Base-by-base conservation (phyloP, 306 rosid genomes). In the Acacia confusa region DNA sequence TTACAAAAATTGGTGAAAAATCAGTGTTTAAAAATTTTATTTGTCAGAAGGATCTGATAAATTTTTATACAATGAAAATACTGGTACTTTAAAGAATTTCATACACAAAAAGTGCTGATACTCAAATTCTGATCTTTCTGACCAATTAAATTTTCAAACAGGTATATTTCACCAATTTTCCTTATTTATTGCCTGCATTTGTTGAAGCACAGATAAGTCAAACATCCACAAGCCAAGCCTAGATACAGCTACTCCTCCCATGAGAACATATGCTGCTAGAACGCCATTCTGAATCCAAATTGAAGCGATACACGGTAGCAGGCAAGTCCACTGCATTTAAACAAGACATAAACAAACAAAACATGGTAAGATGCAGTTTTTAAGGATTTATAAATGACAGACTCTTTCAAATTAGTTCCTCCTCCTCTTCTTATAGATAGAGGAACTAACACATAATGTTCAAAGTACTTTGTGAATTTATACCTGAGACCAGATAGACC, bases 401-500 rank as follows among this genome's bases (percentile, higher is more conserved):
- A 28, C 69, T 61, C 9, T 28, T 28, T 0, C 5, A 15, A 30
- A 28, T 0, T 9, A 6, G 40, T 15, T 63, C 28, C 10, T 66
- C 45, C 45, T 14, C 7, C 40, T 66, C 36, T 24, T 36, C 45
- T 34, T n/a, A 50, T 50, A 78, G 68, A 17, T n/a, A 22, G 43
- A 80, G 19, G 44, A 79, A 27, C 4, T 61, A 13, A 61, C 19
- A 14, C 38, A 12, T 2, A 15, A 13, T 27, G 17, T 67, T 2
- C 16, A 32, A 41, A 47, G 2, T 2, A 68, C 66, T 45, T 32
- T 47, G 3, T 22, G 16, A 34, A 44, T 81, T 75, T 64, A 38
- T 86, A 93, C 98, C 97, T 93, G 98, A 79, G 89, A 92, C 97
- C 97, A 92, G 70, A 89, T 86, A 53, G 99, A 90, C 96, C 97